Conservation (phyloP, 768 basidiomycete genomes). For the Mycena venus region DNA sequence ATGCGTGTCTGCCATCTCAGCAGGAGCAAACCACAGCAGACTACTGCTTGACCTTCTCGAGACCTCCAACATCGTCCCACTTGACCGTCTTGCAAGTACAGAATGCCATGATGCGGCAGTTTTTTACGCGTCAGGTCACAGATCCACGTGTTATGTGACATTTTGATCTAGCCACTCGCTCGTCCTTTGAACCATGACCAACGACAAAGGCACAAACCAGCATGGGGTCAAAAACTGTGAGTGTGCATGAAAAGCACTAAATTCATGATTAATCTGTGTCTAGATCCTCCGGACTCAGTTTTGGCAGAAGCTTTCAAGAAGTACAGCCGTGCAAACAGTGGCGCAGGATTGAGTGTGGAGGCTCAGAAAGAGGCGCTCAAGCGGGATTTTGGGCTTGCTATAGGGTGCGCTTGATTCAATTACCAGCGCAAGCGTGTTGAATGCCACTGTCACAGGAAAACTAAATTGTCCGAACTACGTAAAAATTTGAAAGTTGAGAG, state of each 20-base stretch:
- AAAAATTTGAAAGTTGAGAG: not conserved
- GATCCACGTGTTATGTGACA: not conserved
- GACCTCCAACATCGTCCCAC: too few relatives aligned
- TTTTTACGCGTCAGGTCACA: not conserved
- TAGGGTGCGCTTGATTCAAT: not conserved
- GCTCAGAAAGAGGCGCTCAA: not conserved
- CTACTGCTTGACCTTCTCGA: too few relatives aligned
- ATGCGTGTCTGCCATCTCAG: too few relatives aligned
- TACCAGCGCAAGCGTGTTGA: not conserved
- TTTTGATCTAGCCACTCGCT: not conserved
- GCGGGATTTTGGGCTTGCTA: not conserved
- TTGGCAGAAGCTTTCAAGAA: not conserved
- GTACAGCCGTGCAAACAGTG: not conserved
- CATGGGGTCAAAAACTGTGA: not conserved
- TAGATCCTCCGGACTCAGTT: not conserved
- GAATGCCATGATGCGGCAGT: not conserved
- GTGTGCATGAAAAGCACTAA: not conserved
- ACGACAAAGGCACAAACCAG: not conserved
- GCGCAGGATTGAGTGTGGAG: not conserved
- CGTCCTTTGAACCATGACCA: not conserved
- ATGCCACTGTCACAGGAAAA: not conserved
- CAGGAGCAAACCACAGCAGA: too few relatives aligned
- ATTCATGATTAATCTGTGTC: not conserved
- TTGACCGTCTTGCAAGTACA: too few relatives aligned
- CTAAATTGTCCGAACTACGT: not conserved